phyloP scores from a whole-genome alignment of 495 filamentous ascomycete species.

The Umbilicaria muhlenbergii region DNA sequence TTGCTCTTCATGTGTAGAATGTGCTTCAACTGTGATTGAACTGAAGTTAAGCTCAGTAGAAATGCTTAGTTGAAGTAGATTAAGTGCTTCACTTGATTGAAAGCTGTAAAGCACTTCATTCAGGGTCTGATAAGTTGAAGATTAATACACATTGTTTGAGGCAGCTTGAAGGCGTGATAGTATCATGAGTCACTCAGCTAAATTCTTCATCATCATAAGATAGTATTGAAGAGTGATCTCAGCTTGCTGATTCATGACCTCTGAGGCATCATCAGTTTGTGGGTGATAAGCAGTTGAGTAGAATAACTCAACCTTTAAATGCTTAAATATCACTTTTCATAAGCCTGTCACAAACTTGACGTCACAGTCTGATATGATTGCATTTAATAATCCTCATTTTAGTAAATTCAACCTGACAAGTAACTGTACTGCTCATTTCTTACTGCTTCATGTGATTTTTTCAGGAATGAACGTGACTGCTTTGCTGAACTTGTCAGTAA shows the following conservation, averaged over 20 bases:
- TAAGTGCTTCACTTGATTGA: not conserved
- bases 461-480: no score
- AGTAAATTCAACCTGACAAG: no score
- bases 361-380: not conserved
- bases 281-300: slow-evolving; percentile 6
- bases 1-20: no score
- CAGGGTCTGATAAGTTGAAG: not conserved
- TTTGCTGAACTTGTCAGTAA: no score
- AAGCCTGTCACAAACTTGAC: not conserved
- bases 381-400: not conserved
- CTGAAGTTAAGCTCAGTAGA: no score
- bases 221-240: slow-evolving; percentile 1
- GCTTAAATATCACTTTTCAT: not conserved
- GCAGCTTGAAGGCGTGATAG: not conserved
- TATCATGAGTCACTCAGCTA: not conserved
- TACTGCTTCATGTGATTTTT: no score
- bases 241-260: slow-evolving; percentile 6
- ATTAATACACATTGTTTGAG: not conserved
- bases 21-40: no score
- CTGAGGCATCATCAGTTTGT: slow-evolving; percentile 8
- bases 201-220: no score
- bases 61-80: no score
- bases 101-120: no score
- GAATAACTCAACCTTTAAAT: not conserved
- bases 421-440: no score